These are phyloP conservation scores for Thermoascus crustaceus DNA, from an alignment of 2,329 filamentous ascomycete genomes.

Conservation along the genomic window DNA sequence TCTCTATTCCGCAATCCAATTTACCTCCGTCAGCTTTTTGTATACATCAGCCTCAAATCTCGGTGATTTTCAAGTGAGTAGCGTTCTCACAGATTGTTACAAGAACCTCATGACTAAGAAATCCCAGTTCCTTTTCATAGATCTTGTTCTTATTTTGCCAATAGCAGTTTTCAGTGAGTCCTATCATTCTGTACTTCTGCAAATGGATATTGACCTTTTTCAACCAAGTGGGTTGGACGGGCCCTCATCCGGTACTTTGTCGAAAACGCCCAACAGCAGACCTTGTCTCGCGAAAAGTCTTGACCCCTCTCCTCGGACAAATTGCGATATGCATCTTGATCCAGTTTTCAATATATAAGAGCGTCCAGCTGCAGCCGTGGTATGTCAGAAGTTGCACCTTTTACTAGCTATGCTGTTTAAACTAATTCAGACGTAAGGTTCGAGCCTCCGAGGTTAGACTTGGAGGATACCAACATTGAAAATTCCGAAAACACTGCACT, in stretches of 20 bases:
- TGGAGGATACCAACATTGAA: conserved; percentile 71
- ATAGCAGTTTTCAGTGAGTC: conserved; percentile 84
- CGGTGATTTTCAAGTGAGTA: conserved; percentile 78
- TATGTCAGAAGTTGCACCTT: conserved; percentile 33
- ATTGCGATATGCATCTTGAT: conserved; percentile 72
- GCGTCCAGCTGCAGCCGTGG: conserved; percentile 74
- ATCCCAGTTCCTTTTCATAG: conserved; percentile 77
- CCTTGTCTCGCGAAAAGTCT: conserved; percentile 83
- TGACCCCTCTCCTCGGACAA: conserved; percentile 81
- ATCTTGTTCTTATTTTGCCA: conserved; percentile 82
- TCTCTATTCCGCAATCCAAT: conserved; percentile 97
- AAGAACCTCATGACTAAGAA: conserved; percentile 5
- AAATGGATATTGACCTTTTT: not conserved
- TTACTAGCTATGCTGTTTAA: not conserved
- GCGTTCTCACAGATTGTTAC: not conserved
- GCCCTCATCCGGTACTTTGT: conserved; percentile 66
- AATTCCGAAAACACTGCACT: conserved; percentile 92
- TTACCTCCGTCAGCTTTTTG: conserved; percentile 91
- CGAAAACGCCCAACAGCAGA: conserved; percentile 85
- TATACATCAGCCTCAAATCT: conserved; percentile 91
- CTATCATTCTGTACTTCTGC: not conserved
- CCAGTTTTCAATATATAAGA: conserved; percentile 65
- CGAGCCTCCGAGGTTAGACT: conserved; percentile 67
- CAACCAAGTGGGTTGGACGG: conserved; percentile 97
- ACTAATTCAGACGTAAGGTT: conserved; percentile 47